Evolutionary conservation across 192 early-diverging fungal genomes (phyloP).

Genomic region (Umbelopsis vinacea): DNA sequence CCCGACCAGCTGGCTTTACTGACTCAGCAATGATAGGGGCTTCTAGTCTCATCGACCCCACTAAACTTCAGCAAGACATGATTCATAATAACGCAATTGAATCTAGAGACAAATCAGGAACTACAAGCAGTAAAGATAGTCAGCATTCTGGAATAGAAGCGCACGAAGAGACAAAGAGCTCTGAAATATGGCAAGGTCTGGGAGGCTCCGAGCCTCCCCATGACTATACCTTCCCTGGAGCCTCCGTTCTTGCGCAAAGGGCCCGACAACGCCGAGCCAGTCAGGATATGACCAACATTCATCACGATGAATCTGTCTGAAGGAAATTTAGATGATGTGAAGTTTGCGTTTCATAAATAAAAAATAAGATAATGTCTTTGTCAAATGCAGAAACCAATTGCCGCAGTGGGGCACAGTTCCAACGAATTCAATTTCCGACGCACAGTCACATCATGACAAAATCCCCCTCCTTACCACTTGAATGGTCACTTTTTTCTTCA

Average conservation of each 20-base stretch:
- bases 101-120: background rate
- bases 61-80: slow-evolving; percentile 15
- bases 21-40: background rate
- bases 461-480: too few relatives aligned
- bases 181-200: slow-evolving; percentile 10
- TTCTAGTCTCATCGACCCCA: slow-evolving; percentile 1
- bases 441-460: too few relatives aligned
- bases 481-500: background rate
- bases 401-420: background rate
- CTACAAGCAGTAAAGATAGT: background rate
- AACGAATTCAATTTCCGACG: too few relatives aligned
- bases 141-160: background rate
- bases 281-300: background rate
- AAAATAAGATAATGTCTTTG: too few relatives aligned
- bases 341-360: background rate
- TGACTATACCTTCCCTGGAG: slow-evolving; percentile 7
- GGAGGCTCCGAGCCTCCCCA: background rate
- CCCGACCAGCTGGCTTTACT: background rate
- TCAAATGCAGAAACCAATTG: too few relatives aligned
- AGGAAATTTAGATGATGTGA: background rate
- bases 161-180: background rate
- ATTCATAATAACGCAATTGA: background rate
- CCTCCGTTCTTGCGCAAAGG: background rate
- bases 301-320: background rate
- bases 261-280: background rate